These are phyloP conservation scores for Aspergillus sergii DNA, from an alignment of 2,329 filamentous ascomycete species.

Conservation along the genomic window DNA sequence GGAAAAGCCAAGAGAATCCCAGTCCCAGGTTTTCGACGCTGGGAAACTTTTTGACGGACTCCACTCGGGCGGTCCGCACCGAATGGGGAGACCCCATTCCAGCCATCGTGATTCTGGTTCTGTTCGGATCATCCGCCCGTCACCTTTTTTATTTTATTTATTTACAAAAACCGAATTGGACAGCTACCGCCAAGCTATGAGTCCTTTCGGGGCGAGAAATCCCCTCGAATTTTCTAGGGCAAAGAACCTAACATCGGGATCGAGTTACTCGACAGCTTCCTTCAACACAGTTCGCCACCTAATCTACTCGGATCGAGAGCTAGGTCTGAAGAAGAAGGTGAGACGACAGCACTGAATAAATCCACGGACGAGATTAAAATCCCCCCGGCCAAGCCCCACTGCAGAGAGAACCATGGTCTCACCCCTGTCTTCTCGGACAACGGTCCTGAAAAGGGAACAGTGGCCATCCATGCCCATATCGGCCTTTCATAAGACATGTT, in stretches of 20 bases:
- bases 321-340: neutral
- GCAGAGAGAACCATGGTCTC: neutral
- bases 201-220: neutral
- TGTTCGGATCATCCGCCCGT: slow-evolving; percentile 3
- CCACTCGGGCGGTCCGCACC: slow-evolving; percentile 23
- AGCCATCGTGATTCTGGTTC: slow-evolving; percentile 9
- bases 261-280: neutral
- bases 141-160: no score
- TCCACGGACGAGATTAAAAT: neutral
- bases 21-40: neutral
- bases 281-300: neutral
- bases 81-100: slow-evolving; percentile 19
- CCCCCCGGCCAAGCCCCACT: neutral
- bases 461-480: neutral
- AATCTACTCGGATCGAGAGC: neutral
- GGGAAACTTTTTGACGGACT: slow-evolving; percentile 9
- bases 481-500: neutral
- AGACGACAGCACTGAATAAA: neutral
- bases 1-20: neutral
- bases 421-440: slow-evolving; percentile 2
- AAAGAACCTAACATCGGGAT: neutral
- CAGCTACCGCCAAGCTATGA: neutral
- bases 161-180: neutral
- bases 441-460: neutral
- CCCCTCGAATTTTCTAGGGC: neutral